Base-by-base conservation (phyloP, 371 early-diverging fungal species). In the Smittium culicis region DNA sequence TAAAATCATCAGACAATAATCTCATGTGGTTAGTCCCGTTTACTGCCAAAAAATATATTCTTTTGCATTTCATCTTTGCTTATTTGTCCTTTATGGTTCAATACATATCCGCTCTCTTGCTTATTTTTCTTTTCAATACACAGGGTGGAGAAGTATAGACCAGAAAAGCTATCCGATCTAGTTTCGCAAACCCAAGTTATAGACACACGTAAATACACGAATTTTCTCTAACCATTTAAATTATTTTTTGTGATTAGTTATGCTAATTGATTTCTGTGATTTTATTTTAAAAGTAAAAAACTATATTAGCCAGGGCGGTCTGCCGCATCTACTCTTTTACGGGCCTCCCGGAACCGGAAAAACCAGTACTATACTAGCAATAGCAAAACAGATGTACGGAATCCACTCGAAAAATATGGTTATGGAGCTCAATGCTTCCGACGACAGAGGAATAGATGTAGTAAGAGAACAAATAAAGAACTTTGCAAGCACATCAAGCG, bases 281-380 rank as follows among this genome's bases (percentile, higher is more conserved):
- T 31, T 28, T 8, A 16, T 59, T 45, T 45, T 20, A 45, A 45
- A 35, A 86, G 92, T 96, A 59, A 82, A 89, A 67, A 77, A 85
- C 16, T 95, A 94, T 73, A 92, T 95, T 67, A 89, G 91, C 45
- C 83, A 88, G 62, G 85, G 88, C 70, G 81, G 87, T 66, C 79
- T 99, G n/a, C 99, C 99, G n/a, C 98, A 99, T 74, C 80, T 99
- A 70, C 80, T 99, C 56, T 90, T 99, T 70, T 97, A 98, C 78
- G 99, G 99, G 1, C 97, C 99, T 31, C 97, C 99, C 2, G 97
- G 97, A 65, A 95, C 94, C 14, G 99, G 99, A 17, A 98, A 99
- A 79, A 98, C 99, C 0, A 94, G 98, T 0, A 91, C 96, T 0
- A 93, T 96, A 60, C 79, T 96, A 61, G 96, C 96, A 0, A 87